Conservation (phyloP, 2,329 filamentous ascomycete genomes). For the Arthrobotrys sinensis region DNA sequence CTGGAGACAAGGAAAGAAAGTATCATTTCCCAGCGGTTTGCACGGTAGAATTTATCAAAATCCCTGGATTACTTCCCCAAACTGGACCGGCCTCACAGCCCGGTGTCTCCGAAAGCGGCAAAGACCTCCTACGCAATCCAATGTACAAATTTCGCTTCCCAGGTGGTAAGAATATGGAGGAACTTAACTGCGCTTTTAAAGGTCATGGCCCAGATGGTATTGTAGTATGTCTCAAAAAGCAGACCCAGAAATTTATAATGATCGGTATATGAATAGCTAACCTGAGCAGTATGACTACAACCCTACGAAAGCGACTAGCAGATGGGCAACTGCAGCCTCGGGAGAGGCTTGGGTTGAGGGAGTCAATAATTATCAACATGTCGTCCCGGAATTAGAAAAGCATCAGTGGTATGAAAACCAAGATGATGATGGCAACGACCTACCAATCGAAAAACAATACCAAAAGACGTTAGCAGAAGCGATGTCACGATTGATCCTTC, state of each 20-base stretch:
- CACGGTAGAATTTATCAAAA: neutral
- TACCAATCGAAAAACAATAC: neutral
- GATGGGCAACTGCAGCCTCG: neutral
- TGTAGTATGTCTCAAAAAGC: neutral
- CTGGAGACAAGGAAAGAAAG: neutral
- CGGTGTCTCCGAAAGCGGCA: neutral
- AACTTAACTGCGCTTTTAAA: neutral
- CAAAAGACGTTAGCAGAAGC: neutral
- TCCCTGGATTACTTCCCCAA: neutral
- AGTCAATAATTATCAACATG: neutral
- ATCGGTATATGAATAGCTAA: no score
- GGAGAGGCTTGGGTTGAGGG: neutral
- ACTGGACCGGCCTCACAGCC: neutral
- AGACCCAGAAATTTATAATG: no score
- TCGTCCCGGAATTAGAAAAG: neutral
- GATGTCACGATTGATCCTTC: neutral
- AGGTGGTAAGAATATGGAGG: neutral
- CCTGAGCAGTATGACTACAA: no score
- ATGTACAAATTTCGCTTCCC: neutral
- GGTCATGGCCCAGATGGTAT: neutral
- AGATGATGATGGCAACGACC: neutral
- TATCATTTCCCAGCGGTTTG: neutral
- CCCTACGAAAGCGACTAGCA: neutral
- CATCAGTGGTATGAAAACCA: neutral
- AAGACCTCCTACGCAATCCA: neutral